These are phyloP conservation scores for Porodaedalea pini DNA, from an alignment of 1,284 basidiomycete species.

Conservation along the genomic window DNA sequence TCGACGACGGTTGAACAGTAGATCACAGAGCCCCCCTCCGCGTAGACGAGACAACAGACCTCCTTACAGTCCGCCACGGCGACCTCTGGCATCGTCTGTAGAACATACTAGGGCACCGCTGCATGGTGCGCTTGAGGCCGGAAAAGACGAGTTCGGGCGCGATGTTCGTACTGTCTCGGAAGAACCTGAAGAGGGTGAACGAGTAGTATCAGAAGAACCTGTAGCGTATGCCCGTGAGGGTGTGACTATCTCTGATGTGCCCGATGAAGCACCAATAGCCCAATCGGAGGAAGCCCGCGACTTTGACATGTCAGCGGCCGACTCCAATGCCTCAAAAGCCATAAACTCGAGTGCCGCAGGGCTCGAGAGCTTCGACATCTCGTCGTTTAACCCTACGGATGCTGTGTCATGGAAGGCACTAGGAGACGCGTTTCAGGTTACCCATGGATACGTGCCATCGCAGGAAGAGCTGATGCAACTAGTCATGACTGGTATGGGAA, in stretches of 20 bases:
- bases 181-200: constrained; percentile 29
- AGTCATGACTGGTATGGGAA: constrained; percentile 44
- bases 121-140: constrained; percentile 32
- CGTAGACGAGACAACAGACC: constrained; percentile 42
- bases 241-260: no score
- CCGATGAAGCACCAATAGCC: neutral
- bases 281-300: neutral
- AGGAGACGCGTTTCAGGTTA: constrained; percentile 67
- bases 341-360: constrained; percentile 30
- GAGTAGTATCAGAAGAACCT: constrained; percentile 24
- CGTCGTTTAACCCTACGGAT: constrained; percentile 65
- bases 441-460: constrained; percentile 60
- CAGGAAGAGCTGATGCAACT: constrained; percentile 73
- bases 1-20: constrained; percentile 43
- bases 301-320: neutral
- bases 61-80: constrained; percentile 54
- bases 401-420: constrained; percentile 71
- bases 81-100: constrained; percentile 35
- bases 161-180: constrained; percentile 60
- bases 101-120: constrained; percentile 26
- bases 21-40: constrained; percentile 65
- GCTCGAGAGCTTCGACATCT: constrained; percentile 63
- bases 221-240: neutral
- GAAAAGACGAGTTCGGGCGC: constrained; percentile 78
- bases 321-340: neutral